Evolutionary conservation across 192 early-diverging fungal genomes (phyloP).

Genomic region (Endogone sp.): DNA sequence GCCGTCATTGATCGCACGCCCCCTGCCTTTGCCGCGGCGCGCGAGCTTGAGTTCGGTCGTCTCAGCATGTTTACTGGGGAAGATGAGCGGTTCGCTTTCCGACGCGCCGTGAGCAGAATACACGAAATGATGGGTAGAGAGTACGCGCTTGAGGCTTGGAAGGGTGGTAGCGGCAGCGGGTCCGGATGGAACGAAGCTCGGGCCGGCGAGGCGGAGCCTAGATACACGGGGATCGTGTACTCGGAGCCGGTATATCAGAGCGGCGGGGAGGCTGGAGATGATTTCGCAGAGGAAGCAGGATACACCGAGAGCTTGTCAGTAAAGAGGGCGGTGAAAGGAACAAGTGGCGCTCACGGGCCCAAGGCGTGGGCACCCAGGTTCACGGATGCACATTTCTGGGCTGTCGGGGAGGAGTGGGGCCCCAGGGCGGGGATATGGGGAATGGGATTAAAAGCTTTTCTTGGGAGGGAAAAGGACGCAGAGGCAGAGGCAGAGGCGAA

Average conservation of each 20-base stretch:
- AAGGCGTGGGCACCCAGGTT: background rate
- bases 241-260: background rate
- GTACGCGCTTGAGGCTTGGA: background rate
- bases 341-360: background rate
- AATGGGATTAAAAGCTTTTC: background rate
- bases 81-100: slow-evolving; percentile 1
- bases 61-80: background rate
- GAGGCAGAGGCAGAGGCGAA: background rate
- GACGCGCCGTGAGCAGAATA: background rate
- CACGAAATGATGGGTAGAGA: background rate
- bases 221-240: background rate
- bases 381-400: background rate
- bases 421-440: background rate
- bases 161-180: too few relatives aligned
- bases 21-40: background rate
- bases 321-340: background rate
- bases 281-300: background rate
- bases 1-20: background rate
- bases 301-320: background rate
- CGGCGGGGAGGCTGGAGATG: background rate
- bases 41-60: background rate
- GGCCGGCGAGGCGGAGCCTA: too few relatives aligned
- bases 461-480: background rate
- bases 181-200: too few relatives aligned
- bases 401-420: background rate